These are phyloP conservation scores for Podospora australis DNA, from an alignment of 495 filamentous ascomycete genomes.

Conservation along the genomic window DNA sequence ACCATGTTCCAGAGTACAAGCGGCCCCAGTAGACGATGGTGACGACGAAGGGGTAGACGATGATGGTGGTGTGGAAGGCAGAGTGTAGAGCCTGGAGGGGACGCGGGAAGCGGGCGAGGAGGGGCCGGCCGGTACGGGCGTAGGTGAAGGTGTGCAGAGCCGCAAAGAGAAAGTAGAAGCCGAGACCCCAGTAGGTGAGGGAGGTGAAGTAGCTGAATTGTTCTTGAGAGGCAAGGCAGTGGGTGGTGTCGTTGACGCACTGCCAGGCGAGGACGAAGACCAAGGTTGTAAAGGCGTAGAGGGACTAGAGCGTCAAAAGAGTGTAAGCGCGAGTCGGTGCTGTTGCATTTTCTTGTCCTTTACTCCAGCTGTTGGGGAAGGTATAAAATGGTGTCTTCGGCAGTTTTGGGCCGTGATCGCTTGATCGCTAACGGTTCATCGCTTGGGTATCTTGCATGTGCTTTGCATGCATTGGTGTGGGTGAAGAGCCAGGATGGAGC, in stretches of 20 bases:
- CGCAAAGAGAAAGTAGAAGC: conserved; percentile 65
- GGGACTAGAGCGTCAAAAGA: conserved; percentile 28
- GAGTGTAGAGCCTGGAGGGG: conserved; percentile 58
- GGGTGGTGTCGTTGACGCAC: conserved; percentile 25
- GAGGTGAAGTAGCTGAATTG: conserved; percentile 78
- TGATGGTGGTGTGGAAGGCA: conserved; percentile 58
- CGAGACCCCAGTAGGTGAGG: conserved; percentile 70
- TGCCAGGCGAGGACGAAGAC: conserved; percentile 62
- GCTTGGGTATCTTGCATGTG: neutral
- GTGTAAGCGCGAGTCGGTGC: neutral
- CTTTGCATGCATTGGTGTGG: neutral
- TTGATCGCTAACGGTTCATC: neutral
- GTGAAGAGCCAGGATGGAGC: neutral
- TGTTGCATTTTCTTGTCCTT: neutral
- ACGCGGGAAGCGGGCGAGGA: conserved; percentile 56
- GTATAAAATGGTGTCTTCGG: too few species aligned
- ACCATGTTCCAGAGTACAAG: conserved; percentile 49
- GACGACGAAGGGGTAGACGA: conserved; percentile 65
- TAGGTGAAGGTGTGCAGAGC: conserved; percentile 63
- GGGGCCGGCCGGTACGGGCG: conserved; percentile 44
- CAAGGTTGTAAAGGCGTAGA: conserved; percentile 67
- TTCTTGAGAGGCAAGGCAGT: conserved; percentile 27
- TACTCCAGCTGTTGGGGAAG: too few species aligned
- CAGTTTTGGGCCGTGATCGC: too few species aligned
- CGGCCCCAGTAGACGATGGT: conserved; percentile 57